Conservation (phyloP, 148 eudicot genomes). For the Talinum fruticosum region DNA sequence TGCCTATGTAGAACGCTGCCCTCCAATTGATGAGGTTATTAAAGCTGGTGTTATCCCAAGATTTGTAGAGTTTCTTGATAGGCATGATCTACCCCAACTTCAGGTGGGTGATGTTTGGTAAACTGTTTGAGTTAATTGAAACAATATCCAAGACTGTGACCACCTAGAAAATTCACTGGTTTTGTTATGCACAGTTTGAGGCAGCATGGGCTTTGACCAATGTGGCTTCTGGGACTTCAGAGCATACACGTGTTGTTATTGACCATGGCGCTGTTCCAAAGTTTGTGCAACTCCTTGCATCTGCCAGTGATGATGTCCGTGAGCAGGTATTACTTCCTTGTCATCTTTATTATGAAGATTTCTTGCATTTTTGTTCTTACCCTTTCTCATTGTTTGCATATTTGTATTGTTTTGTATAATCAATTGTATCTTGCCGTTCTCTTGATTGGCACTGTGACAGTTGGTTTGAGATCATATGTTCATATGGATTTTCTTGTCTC, state of each 20-base stretch:
- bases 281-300: conserved; percentile 79
- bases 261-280: conserved; percentile 83
- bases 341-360: neutral
- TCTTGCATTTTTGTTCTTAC: neutral
- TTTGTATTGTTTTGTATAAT: neutral
- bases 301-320: conserved; percentile 90
- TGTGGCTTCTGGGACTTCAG: conserved; percentile 95
- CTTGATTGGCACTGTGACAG: neutral
- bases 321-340: conserved; percentile 55
- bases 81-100: conserved; percentile 81
- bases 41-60: conserved; percentile 80
- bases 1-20: conserved; percentile 61
- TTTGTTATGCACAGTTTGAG: conserved; percentile 56
- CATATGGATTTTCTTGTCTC: neutral
- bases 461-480: neutral
- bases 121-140: neutral
- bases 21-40: conserved; percentile 89
- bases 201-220: conserved; percentile 97
- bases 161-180: neutral
- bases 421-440: neutral
- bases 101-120: conserved; percentile 48
- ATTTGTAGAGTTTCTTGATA: conserved; percentile 80
- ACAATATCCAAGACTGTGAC: neutral
- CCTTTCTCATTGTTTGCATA: neutral
- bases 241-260: conserved; percentile 84